These are phyloP conservation scores for Inonotus hispidus DNA, from an alignment of 1,284 basidiomycete genomes.

Conservation along the genomic window DNA sequence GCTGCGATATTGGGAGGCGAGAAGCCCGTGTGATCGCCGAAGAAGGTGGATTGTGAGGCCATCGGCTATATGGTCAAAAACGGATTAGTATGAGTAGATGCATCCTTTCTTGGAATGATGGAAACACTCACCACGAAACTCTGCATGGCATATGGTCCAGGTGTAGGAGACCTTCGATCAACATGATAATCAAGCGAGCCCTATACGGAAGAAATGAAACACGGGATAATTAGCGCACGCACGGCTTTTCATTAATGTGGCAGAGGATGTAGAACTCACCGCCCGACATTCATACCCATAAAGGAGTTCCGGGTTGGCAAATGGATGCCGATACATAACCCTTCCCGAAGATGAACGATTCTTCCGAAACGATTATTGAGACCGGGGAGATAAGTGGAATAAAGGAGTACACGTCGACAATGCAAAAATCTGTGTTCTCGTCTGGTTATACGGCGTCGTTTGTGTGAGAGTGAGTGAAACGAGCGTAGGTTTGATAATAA, in stretches of 20 bases:
- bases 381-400: background rate
- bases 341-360: background rate
- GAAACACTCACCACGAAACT: slow-evolving; percentile 8
- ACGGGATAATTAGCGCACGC: background rate
- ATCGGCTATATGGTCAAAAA: slow-evolving; percentile 5
- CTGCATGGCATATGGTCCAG: background rate
- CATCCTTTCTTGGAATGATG: background rate
- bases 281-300: background rate
- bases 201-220: background rate
- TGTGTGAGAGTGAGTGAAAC: background rate
- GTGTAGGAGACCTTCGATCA: background rate
- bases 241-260: background rate
- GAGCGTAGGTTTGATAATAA: background rate
- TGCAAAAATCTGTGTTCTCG: background rate
- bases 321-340: slow-evolving; percentile 18
- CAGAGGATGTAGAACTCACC: background rate
- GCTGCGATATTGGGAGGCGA: background rate
- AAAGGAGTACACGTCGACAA: background rate
- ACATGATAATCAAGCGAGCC: background rate
- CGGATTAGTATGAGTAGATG: background rate
- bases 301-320: slow-evolving; percentile 15
- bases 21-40: background rate
- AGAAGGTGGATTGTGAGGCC: slow-evolving; percentile 13
- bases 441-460: background rate
- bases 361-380: background rate